Evolutionary conservation across 441 rosid genomes (phyloP), one percentile per base, ranked within the genome.

Genomic region (Capsella rubella): DNA sequence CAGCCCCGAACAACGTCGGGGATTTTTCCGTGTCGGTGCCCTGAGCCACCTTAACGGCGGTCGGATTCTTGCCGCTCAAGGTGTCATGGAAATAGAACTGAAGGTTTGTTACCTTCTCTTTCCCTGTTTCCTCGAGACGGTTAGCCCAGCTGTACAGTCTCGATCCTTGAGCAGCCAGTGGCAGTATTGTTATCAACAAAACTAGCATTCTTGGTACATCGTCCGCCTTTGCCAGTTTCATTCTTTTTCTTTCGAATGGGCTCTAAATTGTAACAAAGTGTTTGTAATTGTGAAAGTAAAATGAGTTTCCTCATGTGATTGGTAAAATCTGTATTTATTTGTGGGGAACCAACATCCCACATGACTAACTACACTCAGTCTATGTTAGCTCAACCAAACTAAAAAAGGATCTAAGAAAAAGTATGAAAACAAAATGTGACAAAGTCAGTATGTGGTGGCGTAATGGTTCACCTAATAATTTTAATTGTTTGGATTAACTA

Each of bases 31-130:
- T 80, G 65, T 15, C 53, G 1, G 68, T 3, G 0, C 89, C 82
- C 31, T 84, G 74, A 8, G 91, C 93, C 42, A 88, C 81, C 57
- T 82, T 78, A 0, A 88, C 83, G 2, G 90, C 89, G 25, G 77
- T 81, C 0, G 93, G 91, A 76, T 74, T 82, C 61, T 80, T 79
- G 31, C 96, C 94, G 21, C 90, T 86, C 32, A 90, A 69, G 0
- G 78, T 89, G 73, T 90, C 90, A 37, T 90, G 96, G 81, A 90
- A 87, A 78, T 83, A 90, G 85, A 90, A 90, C 12, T 86, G 94
- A 69, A 90, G 90, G 58, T 79, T 81, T 0, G 89, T 89, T 3
- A 76, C 80, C 3, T 76, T 80, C 43, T 83, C 84, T 31, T 84
- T 81, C 7, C 63, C 55, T 15, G 78, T 6, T 13, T 79, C 67